Evolutionary conservation across 2,329 filamentous ascomycete genomes (phyloP), one percentile per base, ranked within the genome.

Genomic region (Alternaria brassicae): DNA sequence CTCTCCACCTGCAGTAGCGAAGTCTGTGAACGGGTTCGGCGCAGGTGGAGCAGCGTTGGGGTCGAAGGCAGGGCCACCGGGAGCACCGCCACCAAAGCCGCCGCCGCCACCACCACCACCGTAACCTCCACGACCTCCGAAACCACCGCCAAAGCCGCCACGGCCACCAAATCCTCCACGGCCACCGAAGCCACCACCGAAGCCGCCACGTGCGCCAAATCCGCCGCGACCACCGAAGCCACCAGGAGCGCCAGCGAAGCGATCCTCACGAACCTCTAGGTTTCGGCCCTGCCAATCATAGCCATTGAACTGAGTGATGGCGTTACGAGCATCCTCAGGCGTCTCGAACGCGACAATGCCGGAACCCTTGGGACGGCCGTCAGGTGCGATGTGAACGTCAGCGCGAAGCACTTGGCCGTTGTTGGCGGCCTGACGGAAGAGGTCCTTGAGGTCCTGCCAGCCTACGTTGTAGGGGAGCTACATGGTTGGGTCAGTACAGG

Each of bases 371-470:
- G 95, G 93, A 65, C 93, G 89, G 65, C 95, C 94, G 73, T 97
- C 94, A 12, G 91, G 92, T 54, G 93, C 92, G 61, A 92, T 84
- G 79, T 99, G 94, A 58, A 99, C 93, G 80, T 99, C 95, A 65
- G 95, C 95, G 77, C 95, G 93, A 73, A 97, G 91, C 61, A 99
- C 93, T 61, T 73, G 72, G 21, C 76, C 76, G 58, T 73, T 76
- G 51, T 71, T 70, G 15, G 69, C 71, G 66, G 95, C 93, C 86
- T 97, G 93, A 76, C 95, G 91, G 86, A 99, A 99, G 69, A 99
- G 86, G 80, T 99, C 95, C 83, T 99, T 99, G 71, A 99, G 83
- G 80, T 99, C 95, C 82, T 99, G 95, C 95, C 95, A 99, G 78
- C 95, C 95, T 72, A 96, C 92, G 67, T 92, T 96, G 83, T 93